Conservation (phyloP, 2,329 filamentous ascomycete species). For the Aspergillus tubingensis region DNA sequence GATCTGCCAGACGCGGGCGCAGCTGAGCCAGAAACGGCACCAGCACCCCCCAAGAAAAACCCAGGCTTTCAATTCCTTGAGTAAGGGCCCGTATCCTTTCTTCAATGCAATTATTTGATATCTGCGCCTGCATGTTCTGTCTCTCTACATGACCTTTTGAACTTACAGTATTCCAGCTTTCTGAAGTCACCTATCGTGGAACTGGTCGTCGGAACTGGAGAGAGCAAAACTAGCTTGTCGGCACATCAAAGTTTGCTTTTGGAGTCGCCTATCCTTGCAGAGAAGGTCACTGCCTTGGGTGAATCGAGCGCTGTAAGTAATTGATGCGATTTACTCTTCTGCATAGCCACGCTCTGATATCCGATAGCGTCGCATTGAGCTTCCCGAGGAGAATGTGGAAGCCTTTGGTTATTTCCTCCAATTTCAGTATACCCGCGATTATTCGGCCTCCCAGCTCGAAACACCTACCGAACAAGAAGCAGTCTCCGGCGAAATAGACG, state of each 20-base stretch:
- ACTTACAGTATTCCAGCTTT: neutral
- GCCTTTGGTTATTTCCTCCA: conserved; percentile 78
- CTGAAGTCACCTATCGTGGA: conserved; percentile 70
- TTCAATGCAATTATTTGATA: neutral
- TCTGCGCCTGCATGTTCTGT: too few species aligned
- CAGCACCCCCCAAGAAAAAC: conserved; percentile 24
- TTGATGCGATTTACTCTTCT: neutral
- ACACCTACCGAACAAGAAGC: conserved; percentile 67
- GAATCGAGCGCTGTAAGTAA: conserved; percentile 62
- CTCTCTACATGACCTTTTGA: neutral
- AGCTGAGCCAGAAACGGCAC: conserved; percentile 17
- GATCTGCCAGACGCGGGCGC: conserved; percentile 24
- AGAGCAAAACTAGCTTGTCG: conserved; percentile 64
- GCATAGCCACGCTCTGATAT: neutral
- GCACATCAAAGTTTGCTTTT: conserved; percentile 77
- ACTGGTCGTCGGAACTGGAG: conserved; percentile 64
- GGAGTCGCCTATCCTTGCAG: conserved; percentile 73
- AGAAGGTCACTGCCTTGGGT: conserved; percentile 62
- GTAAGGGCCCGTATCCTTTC: conserved; percentile 22
- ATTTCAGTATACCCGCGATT: conserved; percentile 81
- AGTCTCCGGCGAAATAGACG: conserved; percentile 65
- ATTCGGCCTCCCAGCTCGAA: conserved; percentile 68
- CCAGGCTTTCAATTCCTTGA: conserved; percentile 31
- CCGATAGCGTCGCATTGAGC: conserved; percentile 66
- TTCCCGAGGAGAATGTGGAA: conserved; percentile 68